Evolutionary conservation across 2,329 filamentous ascomycete species (phyloP).

Genomic region (Phoma sp.): DNA sequence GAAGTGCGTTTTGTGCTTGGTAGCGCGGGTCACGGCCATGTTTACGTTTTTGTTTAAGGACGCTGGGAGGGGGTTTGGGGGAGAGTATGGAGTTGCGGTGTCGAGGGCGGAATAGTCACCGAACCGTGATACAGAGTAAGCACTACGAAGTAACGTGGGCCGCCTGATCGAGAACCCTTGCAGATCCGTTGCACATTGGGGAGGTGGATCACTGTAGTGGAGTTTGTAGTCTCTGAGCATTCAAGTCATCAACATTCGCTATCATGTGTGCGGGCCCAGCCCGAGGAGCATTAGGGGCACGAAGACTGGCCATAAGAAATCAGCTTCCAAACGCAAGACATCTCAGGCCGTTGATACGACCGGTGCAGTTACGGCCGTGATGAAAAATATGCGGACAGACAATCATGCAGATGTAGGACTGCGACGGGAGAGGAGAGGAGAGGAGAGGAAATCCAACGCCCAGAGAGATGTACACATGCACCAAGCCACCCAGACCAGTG

Average conservation of each 20-base stretch:
- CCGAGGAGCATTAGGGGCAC: constrained; percentile 17
- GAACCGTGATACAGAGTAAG: background rate
- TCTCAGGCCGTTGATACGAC: background rate
- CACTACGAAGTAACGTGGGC: background rate
- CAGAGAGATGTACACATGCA: constrained; percentile 7
- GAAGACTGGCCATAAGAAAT: constrained; percentile 17
- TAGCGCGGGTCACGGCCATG: background rate
- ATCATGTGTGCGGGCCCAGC: constrained; percentile 13
- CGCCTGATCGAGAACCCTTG: background rate
- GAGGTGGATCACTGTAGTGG: background rate
- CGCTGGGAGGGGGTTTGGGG: background rate
- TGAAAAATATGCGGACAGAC: background rate
- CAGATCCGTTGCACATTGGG: too few relatives aligned
- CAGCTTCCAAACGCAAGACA: constrained; percentile 10
- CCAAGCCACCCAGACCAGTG: constrained; percentile 17
- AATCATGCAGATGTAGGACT: background rate
- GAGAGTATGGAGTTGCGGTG: background rate
- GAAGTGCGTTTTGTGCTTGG: background rate
- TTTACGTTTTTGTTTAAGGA: background rate
- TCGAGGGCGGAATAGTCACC: background rate
- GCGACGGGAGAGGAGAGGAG: constrained; percentile 1
- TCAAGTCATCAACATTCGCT: constrained; percentile 11
- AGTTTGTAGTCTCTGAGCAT: background rate
- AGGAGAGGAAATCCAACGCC: constrained; percentile 8
- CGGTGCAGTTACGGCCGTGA: constrained; percentile 1